These are phyloP conservation scores for Backusella parvicylindrica DNA, from an alignment of 192 early-diverging fungal species.

Conservation along the genomic window DNA sequence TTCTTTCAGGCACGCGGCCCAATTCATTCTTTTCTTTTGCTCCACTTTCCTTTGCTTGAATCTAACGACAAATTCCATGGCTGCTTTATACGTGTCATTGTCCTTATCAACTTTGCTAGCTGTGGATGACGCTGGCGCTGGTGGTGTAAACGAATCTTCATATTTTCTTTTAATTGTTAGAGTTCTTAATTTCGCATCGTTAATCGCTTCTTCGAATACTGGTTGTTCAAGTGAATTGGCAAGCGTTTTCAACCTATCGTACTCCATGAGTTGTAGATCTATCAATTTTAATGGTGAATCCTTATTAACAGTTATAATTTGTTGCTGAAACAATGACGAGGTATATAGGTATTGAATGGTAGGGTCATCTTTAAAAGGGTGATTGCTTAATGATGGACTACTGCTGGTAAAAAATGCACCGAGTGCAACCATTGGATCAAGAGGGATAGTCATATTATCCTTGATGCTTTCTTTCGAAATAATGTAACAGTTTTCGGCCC, in stretches of 20 bases:
- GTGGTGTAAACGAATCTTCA: neutral
- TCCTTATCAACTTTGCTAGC: too few relatives aligned
- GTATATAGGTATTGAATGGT: too few relatives aligned
- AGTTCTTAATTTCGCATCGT: neutral
- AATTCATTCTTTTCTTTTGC: neutral
- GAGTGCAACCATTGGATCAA: too few relatives aligned
- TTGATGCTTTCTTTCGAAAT: neutral
- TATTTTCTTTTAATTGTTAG: neutral
- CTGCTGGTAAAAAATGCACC: too few relatives aligned
- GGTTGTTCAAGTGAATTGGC: neutral
- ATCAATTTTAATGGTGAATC: too few relatives aligned
- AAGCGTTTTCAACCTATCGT: neutral
- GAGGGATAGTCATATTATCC: too few relatives aligned
- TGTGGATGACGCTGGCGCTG: too few relatives aligned
- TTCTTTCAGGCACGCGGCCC: neutral
- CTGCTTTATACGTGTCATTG: neutral
- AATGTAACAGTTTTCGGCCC: neutral
- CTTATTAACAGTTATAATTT: too few relatives aligned
- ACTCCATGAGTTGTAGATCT: too few relatives aligned
- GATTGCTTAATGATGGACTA: too few relatives aligned
- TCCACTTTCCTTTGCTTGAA: constrained; percentile 4
- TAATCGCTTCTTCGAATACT: neutral
- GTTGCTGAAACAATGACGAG: too few relatives aligned
- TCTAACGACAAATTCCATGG: constrained; percentile 1
- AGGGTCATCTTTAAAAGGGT: too few relatives aligned